Evolutionary conservation across 805 yeast genomes (phyloP), one percentile per base, ranked within the genome.

Genomic region (Hermanozyma aechmeae): DNA sequence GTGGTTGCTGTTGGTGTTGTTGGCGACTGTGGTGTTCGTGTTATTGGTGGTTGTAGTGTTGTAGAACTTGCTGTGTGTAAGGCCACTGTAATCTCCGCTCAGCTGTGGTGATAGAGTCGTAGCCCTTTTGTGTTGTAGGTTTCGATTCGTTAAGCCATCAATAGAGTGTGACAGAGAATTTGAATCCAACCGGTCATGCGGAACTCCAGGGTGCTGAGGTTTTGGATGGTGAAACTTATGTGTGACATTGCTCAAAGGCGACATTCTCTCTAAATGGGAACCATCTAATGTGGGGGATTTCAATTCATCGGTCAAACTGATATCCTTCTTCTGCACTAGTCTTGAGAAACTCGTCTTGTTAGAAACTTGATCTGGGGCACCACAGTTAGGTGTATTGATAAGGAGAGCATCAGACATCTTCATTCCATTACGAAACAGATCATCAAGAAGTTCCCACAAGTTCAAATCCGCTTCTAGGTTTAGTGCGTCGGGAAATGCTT

Each of bases 371-470:
- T n/a, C n/a, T n/a, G n/a, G n/a, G n/a, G n/a, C n/a, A n/a, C n/a
- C n/a, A n/a, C n/a, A n/a, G n/a, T n/a, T n/a, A n/a, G n/a, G n/a
- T n/a, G n/a, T n/a, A n/a, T n/a, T 11, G 24, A 21, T 6, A 6
- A 7, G 6, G 17, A 81, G 60, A 0, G 89, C 79, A 28, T 79
- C 84, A 12, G 58, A 54, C 65, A 78, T 68, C 2, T 50, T 39
- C 86, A 79, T 81, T 0, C 85, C 84, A n/a, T 58, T 48, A 0
- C 86, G 83, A 45, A 57, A 81, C 41, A 65, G 68, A 13, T 56
- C 56, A 34, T 80, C 86, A 6, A 82, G 39, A 0, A 79, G 40
- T 7, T 55, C 51, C 71, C 76, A 73, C 1, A 82, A 72, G 13
- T 58, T 50, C 28, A 66, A 69, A 44, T 81, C 89, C 0, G 92